Evolutionary conservation across 352 stramenopile species (phyloP), one percentile per base, ranked within the genome.

Genomic region (Phytophthora cajani): DNA sequence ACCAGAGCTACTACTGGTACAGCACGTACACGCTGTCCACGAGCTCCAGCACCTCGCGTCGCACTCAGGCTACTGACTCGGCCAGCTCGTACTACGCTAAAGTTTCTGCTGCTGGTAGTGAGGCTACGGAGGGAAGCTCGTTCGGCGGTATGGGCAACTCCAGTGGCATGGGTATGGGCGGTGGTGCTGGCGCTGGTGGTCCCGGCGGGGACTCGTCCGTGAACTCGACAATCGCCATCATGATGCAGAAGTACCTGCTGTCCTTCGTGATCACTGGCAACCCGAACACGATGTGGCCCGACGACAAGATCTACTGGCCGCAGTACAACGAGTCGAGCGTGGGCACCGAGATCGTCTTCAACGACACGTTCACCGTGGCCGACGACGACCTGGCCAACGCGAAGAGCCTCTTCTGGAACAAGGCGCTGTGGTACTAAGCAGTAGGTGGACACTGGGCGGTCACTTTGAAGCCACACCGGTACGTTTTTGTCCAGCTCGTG

Each of bases 351-450:
- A 63, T 74, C 50, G 61, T 78, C 2, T 77, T 77, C 57, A 68
- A 77, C 60, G 70, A 74, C 60, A 77, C 64, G 21, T 73, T 73
- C 64, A 67, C 70, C 36, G 33, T 65, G 8, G 63, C 64, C 23
- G 49, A 74, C 19, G 64, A 77, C 33, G 70, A 74, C 36, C 70
- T 77, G 16, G 65, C 70, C 40, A 77, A 68, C 55, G 62, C 58
- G n/a, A 77, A 74, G 64, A 74, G 60, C 49, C 56, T 77, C 21
- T 77, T 64, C 65, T 77, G 70, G 65, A 77, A 77, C 60, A 74
- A 77, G 70, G 65, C 65, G 50, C 40, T 77, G 30, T 77, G 70
- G 65, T 77, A 77, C 70, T 71, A 67, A 66, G 40, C 25, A 10
- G 6, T 10, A 9, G 8, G 7, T 44, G 38, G 12, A 49, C 16